Base-by-base conservation (phyloP, 164 flowering plant species). In the Magnolia officinalis region DNA sequence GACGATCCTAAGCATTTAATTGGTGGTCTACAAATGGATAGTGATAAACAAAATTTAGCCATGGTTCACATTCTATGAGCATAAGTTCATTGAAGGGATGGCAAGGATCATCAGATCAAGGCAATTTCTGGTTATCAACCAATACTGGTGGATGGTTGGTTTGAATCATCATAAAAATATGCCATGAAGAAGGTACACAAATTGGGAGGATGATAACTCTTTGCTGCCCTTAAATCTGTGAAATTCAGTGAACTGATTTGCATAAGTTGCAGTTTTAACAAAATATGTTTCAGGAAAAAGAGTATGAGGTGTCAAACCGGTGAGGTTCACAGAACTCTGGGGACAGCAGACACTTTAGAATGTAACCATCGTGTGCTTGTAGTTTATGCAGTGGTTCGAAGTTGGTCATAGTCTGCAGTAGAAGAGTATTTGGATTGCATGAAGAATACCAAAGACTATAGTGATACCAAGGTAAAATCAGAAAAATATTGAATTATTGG, bases 301-400 rank as follows among this genome's bases (percentile, higher is more conserved):
- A 83, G 24, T 18, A 58, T 72, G 24, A 64, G 10, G 24, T 65
- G 55, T 52, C 52, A 59, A 72, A 92, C 98, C 94, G 83, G 77
- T 91, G 80, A 31, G 97, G 97, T 65, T 92, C 95, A 81, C 96
- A 89, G 45, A 89, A 86, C 83, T 95, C 98, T 13, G 98, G 99
- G 50, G 98, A 91, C 50, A 96, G 87, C 45, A 96, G 89, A 78
- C 98, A 96, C 74, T 96, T 94, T 13, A 94, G 88, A 70, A 94
- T 94, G 82, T 94, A 94, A 19, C 91, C 93, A 85, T 89, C 78
- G 75, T 94, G 99, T 59, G 97, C 99, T 81, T 91, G 93, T 63
- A 96, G 87, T 81, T 89, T 96, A 82, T 93, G 99, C 78, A 94
- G 94, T 23, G 98, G 98, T 84, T 96, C 99, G 82, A 96, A 96